A percentile compares a stretch with the other conserved stretches of the same genome.
phyloP scores from a whole-genome alignment of 768 basidiomycete species.

The Trametes cingulata region DNA sequence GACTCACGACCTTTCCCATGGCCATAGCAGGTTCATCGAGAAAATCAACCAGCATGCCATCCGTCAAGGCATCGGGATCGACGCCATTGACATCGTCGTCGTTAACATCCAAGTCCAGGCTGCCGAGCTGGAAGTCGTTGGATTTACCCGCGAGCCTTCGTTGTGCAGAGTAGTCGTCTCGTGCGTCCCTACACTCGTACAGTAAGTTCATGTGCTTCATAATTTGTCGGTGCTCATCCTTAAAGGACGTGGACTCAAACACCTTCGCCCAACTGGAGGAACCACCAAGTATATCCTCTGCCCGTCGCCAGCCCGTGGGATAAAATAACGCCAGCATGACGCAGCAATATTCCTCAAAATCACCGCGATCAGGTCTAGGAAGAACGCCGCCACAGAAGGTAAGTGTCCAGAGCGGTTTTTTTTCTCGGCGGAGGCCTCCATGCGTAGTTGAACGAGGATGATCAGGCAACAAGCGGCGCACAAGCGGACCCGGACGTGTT shows the following conservation, averaged over 20 bases:
- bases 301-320: constrained; percentile 6
- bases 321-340: constrained; percentile 17
- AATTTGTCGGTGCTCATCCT: constrained; percentile 25
- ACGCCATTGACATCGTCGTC: background rate
- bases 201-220: background rate
- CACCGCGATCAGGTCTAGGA: constrained; percentile 31
- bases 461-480: background rate
- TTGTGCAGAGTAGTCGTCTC: constrained; percentile 36
- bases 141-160: constrained; percentile 1
- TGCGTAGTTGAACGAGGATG: background rate
- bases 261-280: background rate
- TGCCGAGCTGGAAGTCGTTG: background rate
- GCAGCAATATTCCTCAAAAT: constrained; percentile 12
- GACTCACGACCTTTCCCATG: no score
- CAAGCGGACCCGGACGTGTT: no score
- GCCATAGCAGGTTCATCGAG: no score
- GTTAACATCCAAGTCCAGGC: background rate
- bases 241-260: background rate
- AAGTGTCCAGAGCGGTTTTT: constrained; percentile 16
- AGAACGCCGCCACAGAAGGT: constrained; percentile 34
- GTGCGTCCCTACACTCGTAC: constrained; percentile 39
- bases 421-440: background rate
- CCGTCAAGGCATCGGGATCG: no score
- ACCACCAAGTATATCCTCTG: constrained; percentile 1
- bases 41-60: no score